A percentile compares a stretch with the other conserved stretches of the same genome.
Conservation (phyloP, 306 rosid genomes). For the Glycyrrhiza uralensis region DNA sequence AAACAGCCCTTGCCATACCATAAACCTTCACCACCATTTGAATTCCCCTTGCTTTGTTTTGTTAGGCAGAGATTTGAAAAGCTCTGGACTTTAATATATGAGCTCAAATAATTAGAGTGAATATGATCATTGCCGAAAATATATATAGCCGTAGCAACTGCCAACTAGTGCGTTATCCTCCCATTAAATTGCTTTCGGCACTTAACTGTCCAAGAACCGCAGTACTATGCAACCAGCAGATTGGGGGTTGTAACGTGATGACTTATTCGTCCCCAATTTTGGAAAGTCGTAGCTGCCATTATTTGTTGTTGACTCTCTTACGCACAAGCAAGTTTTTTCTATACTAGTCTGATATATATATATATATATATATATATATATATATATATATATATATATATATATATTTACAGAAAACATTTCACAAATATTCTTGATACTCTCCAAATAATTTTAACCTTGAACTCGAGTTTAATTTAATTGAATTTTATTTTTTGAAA, state of each 20-base stretch:
- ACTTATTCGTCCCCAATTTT: too few species aligned
- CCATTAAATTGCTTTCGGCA: neutral
- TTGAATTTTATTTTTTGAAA: too few species aligned
- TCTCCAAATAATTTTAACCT: too few species aligned
- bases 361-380: too few species aligned
- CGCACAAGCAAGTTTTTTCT: too few species aligned
- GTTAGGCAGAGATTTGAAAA: neutral
- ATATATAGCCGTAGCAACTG: neutral
- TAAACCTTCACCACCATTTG: constrained; percentile 70
- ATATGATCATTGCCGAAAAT: neutral
- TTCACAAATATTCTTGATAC: too few species aligned
- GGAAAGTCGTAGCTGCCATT: too few species aligned
- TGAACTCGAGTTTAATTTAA: too few species aligned
- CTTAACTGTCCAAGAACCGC: constrained; percentile 6
- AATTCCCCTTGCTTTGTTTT: neutral
- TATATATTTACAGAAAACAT: too few species aligned
- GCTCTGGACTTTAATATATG: neutral
- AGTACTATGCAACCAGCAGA: neutral
- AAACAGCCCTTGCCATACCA: constrained; percentile 35
- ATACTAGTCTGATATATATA: too few species aligned
- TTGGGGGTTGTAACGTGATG: constrained; percentile 31
- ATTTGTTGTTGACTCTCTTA: too few species aligned
- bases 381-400: too few species aligned
- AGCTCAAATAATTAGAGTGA: neutral
- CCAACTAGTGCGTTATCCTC: neutral